Percentiles rank a stretch among this genome's conserved stretches.
phyloP scores from a whole-genome alignment of 2,329 filamentous ascomycete species.

The Macrophomina tecta region DNA sequence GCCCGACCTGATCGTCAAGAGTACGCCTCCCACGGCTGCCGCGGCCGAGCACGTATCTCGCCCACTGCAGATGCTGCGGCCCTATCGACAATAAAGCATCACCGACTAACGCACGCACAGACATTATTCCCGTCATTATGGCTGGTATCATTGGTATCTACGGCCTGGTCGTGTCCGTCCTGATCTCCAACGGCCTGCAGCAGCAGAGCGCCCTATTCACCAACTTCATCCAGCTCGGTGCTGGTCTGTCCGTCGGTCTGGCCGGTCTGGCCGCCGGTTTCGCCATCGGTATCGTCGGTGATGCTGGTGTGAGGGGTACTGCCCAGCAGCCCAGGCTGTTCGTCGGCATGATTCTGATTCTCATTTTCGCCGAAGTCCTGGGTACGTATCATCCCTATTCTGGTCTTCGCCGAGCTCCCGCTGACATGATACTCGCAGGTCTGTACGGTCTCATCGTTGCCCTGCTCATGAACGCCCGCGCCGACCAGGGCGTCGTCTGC shows the following conservation, averaged over 20 bases:
- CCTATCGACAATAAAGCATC: neutral
- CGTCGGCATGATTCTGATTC: constrained; percentile 98
- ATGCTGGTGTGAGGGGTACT: constrained; percentile 85
- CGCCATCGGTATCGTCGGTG: constrained; percentile 66
- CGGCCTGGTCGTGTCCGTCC: constrained; percentile 60
- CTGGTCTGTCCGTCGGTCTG: constrained; percentile 68
- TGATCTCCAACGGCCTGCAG: constrained; percentile 60
- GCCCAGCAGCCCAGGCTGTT: constrained; percentile 86
- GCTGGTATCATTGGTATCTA: constrained; percentile 99
- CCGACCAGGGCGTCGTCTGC: constrained; percentile 28
- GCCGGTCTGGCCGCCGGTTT: constrained; percentile 94
- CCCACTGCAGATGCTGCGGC: constrained; percentile 28
- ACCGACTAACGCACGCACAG: constrained; percentile 54
- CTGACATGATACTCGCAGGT: constrained; percentile 61
- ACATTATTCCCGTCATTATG: constrained; percentile 99
- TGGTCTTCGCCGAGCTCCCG: constrained; percentile 21
- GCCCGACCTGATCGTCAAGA: constrained; percentile 99
- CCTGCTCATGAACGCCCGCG: constrained; percentile 99
- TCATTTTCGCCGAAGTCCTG: constrained; percentile 99
- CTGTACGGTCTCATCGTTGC: constrained; percentile 99
- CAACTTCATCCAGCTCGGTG: constrained; percentile 60
- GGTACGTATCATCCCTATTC: constrained; percentile 62
- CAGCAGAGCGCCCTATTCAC: constrained; percentile 56
- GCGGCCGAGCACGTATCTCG: constrained; percentile 29
- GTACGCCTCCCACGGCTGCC: constrained; percentile 64